Evolutionary conservation across 306 rosid species (phyloP).

Genomic region (Abrus precatorius): DNA sequence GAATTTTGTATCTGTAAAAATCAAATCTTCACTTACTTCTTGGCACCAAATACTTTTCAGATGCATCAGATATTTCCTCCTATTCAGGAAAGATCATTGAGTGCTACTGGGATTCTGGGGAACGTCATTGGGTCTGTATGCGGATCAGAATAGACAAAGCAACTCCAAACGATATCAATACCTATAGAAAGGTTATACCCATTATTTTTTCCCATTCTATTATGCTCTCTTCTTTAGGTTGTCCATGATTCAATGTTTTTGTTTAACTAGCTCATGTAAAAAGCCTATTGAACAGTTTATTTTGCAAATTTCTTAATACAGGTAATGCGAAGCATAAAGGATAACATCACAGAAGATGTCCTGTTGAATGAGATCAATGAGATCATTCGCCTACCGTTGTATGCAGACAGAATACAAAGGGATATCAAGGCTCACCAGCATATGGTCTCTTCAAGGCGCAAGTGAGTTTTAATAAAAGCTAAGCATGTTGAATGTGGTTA

Average conservation of each 20-base stretch:
- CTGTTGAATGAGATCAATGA: slow-evolving; percentile 82
- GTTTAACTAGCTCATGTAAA: slow-evolving; percentile 26
- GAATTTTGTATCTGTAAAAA: slow-evolving; percentile 1
- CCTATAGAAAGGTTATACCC: slow-evolving; percentile 77
- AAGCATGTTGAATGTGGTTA: slow-evolving; percentile 13
- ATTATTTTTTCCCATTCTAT: not conserved
- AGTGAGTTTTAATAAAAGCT: slow-evolving; percentile 49
- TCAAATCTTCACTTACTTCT: slow-evolving; percentile 15
- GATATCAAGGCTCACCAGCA: slow-evolving; percentile 93
- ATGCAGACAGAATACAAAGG: slow-evolving; percentile 89
- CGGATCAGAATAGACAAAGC: slow-evolving; percentile 79
- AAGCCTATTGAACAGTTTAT: not conserved
- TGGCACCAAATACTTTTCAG: slow-evolving; percentile 56
- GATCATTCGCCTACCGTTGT: slow-evolving; percentile 89
- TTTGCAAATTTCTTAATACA: slow-evolving; percentile 36
- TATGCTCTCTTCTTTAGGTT: not conserved
- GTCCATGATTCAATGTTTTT: slow-evolving; percentile 16
- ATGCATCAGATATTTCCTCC: slow-evolving; percentile 65
- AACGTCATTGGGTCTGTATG: slow-evolving; percentile 76
- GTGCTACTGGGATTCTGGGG: slow-evolving; percentile 74
- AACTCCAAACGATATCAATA: slow-evolving; percentile 86
- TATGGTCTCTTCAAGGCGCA: slow-evolving; percentile 71
- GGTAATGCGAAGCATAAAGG: slow-evolving; percentile 97
- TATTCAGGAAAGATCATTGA: slow-evolving; percentile 87
- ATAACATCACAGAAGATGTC: slow-evolving; percentile 86